Base-by-base conservation (phyloP, 148 eudicot genomes). In the Camellia granthamiana region DNA sequence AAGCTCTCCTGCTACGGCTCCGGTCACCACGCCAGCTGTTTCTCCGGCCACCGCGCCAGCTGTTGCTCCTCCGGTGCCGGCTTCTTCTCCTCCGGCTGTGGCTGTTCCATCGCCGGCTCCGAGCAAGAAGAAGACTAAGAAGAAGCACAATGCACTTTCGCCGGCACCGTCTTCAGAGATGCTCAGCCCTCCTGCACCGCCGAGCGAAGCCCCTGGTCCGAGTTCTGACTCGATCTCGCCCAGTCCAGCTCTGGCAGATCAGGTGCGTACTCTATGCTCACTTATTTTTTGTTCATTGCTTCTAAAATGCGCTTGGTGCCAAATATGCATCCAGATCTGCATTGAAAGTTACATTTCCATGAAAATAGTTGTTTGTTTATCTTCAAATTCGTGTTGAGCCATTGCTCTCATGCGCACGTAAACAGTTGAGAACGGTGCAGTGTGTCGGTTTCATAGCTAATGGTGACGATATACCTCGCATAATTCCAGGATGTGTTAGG, bases 121-220 rank as follows among this genome's bases (percentile, higher is more conserved):
- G 1, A 76, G 75, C 38, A 68, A 76, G 68, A 75, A 67, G 64
- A 64, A 67, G 74, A 52, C 38, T 21, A 75, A 52, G 70, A 76
- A 74, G 60, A 76, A 74, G 60, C 61, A 74, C 49, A 18, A 6
- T 18, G 67, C 85, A 51, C 65, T 75, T 16, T 30, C 87, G 42
- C 85, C 87, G 6, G 88, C 92, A 23, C 90, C 92, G 5, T 47
- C 90, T 0, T 87, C 90, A 42, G 88, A 82, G 19, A 0, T 84
- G 78, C 18, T 80, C 16, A 78, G 92, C 5, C 93, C 97, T 11
- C 92, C 98, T 0, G 94, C 93, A 0, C 91, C 97, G 12, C 89
- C 94, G 0, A 74, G 81, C 2, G 93, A 81, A 59, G 86, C 91
- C 2, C 90, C 93, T 11, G 91, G 88, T 6, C 92, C 92, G 43